These are phyloP conservation scores for Aspergillus affinis DNA, from an alignment of 495 filamentous ascomycete species.

Conservation along the genomic window DNA sequence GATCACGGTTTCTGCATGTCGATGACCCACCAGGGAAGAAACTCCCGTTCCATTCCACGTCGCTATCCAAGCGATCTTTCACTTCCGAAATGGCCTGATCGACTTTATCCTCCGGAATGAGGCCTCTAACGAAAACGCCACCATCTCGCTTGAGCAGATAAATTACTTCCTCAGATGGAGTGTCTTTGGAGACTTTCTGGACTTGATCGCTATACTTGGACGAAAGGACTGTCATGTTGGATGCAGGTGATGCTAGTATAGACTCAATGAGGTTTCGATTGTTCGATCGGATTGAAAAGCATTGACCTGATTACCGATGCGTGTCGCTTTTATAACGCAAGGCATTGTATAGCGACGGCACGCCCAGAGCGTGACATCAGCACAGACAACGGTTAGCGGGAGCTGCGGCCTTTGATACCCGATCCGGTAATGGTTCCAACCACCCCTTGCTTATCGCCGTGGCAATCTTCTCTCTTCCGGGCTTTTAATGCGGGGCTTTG, in stretches of 20 bases:
- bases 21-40: constrained; percentile 16
- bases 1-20: background rate
- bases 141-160: constrained; percentile 19
- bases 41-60: constrained; percentile 15
- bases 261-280: too few species aligned
- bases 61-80: constrained; percentile 9
- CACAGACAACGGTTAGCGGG: too few species aligned
- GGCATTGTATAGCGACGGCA: too few species aligned
- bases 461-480: background rate
- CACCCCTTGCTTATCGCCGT: background rate
- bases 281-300: too few species aligned
- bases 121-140: constrained; percentile 12
- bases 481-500: background rate
- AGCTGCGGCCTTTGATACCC: background rate
- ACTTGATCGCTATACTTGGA: constrained; percentile 60
- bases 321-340: background rate
- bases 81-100: constrained; percentile 14
- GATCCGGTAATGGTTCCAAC: background rate
- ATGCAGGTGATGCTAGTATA: constrained; percentile 30
- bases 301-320: too few species aligned
- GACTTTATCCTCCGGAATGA: constrained; percentile 6
- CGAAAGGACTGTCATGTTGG: constrained; percentile 60
- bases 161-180: constrained; percentile 7
- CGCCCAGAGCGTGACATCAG: background rate
- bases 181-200: constrained; percentile 33